Percentiles rank a stretch among this genome's conserved stretches.
Conservation (phyloP, 2,329 filamentous ascomycete species). For the Diaporthe aspalathi region DNA sequence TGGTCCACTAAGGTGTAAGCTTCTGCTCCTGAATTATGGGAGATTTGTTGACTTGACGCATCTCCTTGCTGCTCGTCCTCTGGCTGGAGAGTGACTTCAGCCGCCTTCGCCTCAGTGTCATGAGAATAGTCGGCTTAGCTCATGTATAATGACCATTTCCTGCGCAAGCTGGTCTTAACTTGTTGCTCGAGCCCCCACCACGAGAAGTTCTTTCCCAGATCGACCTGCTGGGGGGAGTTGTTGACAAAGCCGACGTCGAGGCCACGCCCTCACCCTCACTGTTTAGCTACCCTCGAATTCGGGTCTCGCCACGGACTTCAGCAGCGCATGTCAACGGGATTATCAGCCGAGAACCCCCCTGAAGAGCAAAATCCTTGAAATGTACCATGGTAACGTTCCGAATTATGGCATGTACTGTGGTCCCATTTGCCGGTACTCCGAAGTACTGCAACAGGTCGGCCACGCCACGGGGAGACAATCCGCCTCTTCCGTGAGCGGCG, state of each 20-base stretch:
- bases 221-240: background rate
- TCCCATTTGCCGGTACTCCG: background rate
- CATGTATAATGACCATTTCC: background rate
- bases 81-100: background rate
- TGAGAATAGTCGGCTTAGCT: constrained; percentile 8
- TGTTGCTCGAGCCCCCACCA: background rate
- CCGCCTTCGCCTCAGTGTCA: background rate
- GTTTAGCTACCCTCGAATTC: background rate
- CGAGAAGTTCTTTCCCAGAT: background rate
- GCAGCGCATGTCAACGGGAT: background rate
- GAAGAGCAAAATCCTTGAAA: background rate
- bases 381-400: background rate
- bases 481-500: constrained; percentile 1
- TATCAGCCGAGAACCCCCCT: background rate
- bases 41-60: background rate
- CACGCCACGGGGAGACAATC: background rate
- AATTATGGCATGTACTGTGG: background rate
- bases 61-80: background rate
- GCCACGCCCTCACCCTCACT: background rate
- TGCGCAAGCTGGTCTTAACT: background rate
- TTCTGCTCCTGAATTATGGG: background rate
- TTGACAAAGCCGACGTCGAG: background rate
- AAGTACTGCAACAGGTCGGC: background rate
- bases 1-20: background rate
- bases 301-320: background rate